Percentiles rank a stretch among this genome's conserved stretches.
phyloP scores from a whole-genome alignment of 257 asterid genomes.

The Salvia miltiorrhiza region DNA sequence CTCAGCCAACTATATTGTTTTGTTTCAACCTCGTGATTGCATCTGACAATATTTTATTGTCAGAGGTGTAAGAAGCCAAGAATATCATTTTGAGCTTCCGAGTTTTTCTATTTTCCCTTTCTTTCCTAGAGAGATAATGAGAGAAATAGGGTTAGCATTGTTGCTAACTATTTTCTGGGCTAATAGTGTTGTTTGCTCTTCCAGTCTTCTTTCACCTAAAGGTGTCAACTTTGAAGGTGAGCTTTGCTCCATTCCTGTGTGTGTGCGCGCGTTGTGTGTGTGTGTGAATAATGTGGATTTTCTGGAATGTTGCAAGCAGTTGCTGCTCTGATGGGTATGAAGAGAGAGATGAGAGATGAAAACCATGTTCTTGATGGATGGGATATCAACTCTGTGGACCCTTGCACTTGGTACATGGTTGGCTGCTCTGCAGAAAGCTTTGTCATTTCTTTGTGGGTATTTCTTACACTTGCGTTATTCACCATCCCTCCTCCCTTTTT shows the following conservation, averaged over 20 bases:
- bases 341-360: constrained; percentile 64
- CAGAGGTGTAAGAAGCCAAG: background rate
- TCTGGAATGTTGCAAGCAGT: constrained; percentile 41
- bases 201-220: constrained; percentile 81
- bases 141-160: constrained; percentile 32
- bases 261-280: background rate
- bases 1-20: constrained; percentile 1
- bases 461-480: background rate
- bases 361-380: constrained; percentile 80
- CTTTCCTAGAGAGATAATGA: constrained; percentile 39
- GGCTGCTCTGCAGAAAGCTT: constrained; percentile 76
- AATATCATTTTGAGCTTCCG: constrained; percentile 10
- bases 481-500: background rate
- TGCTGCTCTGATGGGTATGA: constrained; percentile 85
- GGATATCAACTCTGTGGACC: constrained; percentile 97
- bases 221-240: constrained; percentile 95
- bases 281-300: constrained; percentile 3
- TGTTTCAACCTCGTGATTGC: background rate
- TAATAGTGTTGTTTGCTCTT: constrained; percentile 34
- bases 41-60: background rate
- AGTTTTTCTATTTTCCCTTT: constrained; percentile 18
- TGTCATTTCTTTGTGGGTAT: constrained; percentile 79
- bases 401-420: constrained; percentile 98
- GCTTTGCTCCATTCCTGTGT: constrained; percentile 3
- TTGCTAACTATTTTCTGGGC: constrained; percentile 32